A percentile compares a stretch with the other conserved stretches of the same genome.
phyloP scores from a whole-genome alignment of 2,329 filamentous ascomycete species.

The Aspergillus felis region DNA sequence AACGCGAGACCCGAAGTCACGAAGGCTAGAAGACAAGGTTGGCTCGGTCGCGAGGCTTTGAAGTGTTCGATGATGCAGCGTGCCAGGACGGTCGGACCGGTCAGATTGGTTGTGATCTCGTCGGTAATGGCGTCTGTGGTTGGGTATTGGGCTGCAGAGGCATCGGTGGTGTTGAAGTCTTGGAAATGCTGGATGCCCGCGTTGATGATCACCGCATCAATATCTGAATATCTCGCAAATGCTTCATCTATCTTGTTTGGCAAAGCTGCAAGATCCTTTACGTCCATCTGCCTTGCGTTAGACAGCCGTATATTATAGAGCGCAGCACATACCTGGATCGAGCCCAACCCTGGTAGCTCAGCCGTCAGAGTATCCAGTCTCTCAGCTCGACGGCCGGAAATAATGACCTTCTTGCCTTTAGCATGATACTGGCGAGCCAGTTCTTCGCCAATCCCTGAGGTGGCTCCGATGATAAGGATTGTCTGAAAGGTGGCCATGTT shows the following conservation, averaged over 20 bases:
- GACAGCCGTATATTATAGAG: too few relatives aligned
- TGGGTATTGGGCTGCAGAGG: too few relatives aligned
- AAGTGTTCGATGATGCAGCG: not conserved
- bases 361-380: slow-evolving; percentile 18
- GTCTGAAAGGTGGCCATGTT: slow-evolving; percentile 5
- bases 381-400: slow-evolving; percentile 20
- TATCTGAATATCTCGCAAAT: slow-evolving; percentile 18
- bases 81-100: slow-evolving; percentile 24
- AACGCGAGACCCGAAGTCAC: not conserved
- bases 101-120: slow-evolving; percentile 26
- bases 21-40: not conserved
- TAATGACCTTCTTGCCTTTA: slow-evolving; percentile 23
- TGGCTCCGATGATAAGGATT: slow-evolving; percentile 33
- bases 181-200: slow-evolving; percentile 27
- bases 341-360: slow-evolving; percentile 27
- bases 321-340: not conserved
- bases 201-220: slow-evolving; percentile 33
- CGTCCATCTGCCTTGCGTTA: slow-evolving; percentile 13
- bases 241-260: slow-evolving; percentile 12
- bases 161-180: slow-evolving; percentile 15
- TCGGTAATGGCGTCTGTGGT: slow-evolving; percentile 15
- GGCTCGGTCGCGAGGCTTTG: not conserved
- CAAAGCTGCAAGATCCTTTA: slow-evolving; percentile 16
- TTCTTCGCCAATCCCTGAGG: slow-evolving; percentile 43
- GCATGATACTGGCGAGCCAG: slow-evolving; percentile 22